These are phyloP conservation scores for Acacia crassicarpa DNA, from an alignment of 306 rosid genomes.

Conservation along the genomic window DNA sequence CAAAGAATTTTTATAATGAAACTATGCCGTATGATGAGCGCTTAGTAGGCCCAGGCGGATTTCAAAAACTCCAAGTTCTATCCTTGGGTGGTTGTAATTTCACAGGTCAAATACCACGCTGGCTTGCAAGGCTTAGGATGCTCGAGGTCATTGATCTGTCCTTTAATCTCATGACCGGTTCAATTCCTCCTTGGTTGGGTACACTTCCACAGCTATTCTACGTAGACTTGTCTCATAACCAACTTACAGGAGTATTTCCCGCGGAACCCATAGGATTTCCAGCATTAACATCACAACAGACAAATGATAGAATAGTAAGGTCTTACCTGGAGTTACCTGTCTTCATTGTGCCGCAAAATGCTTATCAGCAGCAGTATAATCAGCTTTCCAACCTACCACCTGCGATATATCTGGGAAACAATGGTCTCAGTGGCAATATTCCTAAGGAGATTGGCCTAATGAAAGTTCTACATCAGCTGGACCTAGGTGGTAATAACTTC, in stretches of 20 bases:
- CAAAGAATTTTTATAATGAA: conserved; percentile 56
- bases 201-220: conserved; percentile 71
- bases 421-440: conserved; percentile 62
- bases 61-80: conserved; percentile 67
- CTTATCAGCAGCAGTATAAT: conserved; percentile 70
- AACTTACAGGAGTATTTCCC: conserved; percentile 62
- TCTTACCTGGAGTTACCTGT: conserved; percentile 79
- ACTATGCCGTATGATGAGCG: conserved; percentile 51
- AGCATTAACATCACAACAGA: conserved; percentile 54
- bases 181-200: conserved; percentile 78
- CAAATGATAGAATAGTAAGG: conserved; percentile 44
- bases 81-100: conserved; percentile 77
- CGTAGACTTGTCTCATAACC: conserved; percentile 71
- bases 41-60: conserved; percentile 53
- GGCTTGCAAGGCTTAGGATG: conserved; percentile 62
- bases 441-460: conserved; percentile 69
- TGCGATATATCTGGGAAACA: conserved; percentile 64
- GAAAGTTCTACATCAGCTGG: conserved; percentile 62
- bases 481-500: conserved; percentile 64
- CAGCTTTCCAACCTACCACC: conserved; percentile 82
- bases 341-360: conserved; percentile 69
- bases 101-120: conserved; percentile 68
- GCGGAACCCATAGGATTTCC: conserved; percentile 52
- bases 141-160: conserved; percentile 85
- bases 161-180: conserved; percentile 52